phyloP scores from a whole-genome alignment of 2,329 filamentous ascomycete species.

The Sporothrix humicola region DNA sequence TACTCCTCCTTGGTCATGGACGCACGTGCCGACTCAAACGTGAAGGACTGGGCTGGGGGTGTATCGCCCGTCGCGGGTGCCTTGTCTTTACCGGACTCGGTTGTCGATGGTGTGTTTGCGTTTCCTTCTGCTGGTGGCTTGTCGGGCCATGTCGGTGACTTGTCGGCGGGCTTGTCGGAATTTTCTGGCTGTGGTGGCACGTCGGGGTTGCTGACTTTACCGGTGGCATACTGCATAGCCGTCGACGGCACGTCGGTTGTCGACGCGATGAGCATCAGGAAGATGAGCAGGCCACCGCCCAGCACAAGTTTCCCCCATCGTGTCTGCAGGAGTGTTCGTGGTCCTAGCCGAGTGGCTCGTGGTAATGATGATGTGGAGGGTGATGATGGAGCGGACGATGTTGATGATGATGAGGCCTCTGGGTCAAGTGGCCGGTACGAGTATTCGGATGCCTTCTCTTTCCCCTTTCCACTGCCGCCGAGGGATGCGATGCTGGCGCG shows the following conservation, averaged over 20 bases:
- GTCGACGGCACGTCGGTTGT: background rate
- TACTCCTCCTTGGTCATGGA: conserved; percentile 35
- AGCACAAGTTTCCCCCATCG: conserved; percentile 27
- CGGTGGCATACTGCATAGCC: background rate
- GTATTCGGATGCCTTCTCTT: background rate
- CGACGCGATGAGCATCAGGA: conserved; percentile 1
- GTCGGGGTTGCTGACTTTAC: conserved; percentile 1
- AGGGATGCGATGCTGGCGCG: conserved; percentile 21
- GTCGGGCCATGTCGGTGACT: conserved; percentile 10
- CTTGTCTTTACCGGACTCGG: background rate
- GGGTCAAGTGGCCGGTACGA: conserved; percentile 19
- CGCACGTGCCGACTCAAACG: conserved; percentile 12
- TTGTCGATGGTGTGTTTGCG: background rate
- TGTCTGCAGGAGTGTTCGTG: conserved; percentile 23
- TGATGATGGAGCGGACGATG: background rate
- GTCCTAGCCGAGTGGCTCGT: background rate
- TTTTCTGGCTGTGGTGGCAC: background rate
- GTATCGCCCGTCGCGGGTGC: background rate
- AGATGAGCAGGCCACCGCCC: conserved; percentile 2
- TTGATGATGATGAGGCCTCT: background rate
- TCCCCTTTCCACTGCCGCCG: conserved; percentile 14
- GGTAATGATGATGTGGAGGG: background rate
- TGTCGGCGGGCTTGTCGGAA: conserved; percentile 2
- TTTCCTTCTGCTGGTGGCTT: background rate
- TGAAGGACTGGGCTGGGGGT: background rate